Base-by-base conservation (phyloP, 2,329 filamentous ascomycete genomes). In the Cercospora zeina region DNA sequence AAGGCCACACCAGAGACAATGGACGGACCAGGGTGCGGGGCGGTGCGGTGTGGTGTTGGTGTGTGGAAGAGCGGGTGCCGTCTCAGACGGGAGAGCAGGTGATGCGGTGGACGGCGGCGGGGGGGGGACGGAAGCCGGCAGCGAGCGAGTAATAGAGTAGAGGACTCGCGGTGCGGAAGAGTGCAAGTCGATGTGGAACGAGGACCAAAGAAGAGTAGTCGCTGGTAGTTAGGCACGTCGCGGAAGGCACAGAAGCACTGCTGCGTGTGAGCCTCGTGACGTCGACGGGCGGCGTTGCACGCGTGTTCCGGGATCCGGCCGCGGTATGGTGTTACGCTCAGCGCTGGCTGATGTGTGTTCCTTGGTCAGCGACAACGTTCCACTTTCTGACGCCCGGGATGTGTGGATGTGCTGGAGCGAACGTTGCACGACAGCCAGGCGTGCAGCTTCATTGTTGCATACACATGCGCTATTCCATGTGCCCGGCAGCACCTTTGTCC, bases 81-180 rank as follows among this genome's bases (percentile, higher is more conserved):
- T 54, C 54, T 61, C 61, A 63, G 58, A 58, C 58, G 61, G 61
- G 59, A 53, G 30, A 37, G 51, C 51, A 54, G 51, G 36, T 36
- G 51, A 54, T 54, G 16, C 31, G 31, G 34, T 19, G 24, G 24
- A 24, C 4, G 51, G 51, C 21, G 21, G 42, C n/a, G n/a, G 10
- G 13, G 42, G 21, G 42, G 21, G 5, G 21, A 27, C 42, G 42
- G 42, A n/a, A 49, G 42, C 42, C 42, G 42, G 42, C 16, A 47
- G 42, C 42, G 42, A 47, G 19, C 30, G 30, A 31, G n/a, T n/a
- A n/a, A n/a, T n/a, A n/a, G n/a, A n/a, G n/a, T n/a, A n/a, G n/a
- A n/a, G n/a, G n/a, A n/a, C n/a, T n/a, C n/a, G n/a, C n/a, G n/a
- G n/a, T n/a, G 30, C 10, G 4, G 47, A 50, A 50, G 59, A 50